Base-by-base conservation (phyloP, 805 yeast species). In the Kluyveromyces dobzhanskii region DNA sequence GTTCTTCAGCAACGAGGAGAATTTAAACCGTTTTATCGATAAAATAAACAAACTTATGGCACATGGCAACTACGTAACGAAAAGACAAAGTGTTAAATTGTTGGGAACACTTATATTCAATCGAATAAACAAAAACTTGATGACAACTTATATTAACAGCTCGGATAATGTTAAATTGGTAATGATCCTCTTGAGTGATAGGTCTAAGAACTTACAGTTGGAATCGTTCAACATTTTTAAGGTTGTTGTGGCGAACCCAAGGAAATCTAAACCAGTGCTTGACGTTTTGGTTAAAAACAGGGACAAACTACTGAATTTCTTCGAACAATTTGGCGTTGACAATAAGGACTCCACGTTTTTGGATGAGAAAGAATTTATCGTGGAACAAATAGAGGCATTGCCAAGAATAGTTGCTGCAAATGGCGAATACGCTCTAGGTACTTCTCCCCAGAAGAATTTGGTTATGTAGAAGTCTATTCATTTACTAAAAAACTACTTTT, bases 231-330 rank as follows among this genome's bases (percentile, higher is more conserved):
- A 92, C 48, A 81, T 90, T 28, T 90, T 92, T 66, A 92, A 90
- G 63, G 83, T 88, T 29, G 86, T 92, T 61, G 87, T 87, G n/a
- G 97, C 96, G 4, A 92, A 92, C 60, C 98, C 98, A 4, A 78
- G 81, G 46, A 88, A 88, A 58, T 70, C 86, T 2, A 86, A 80
- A 57, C 76, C 80, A 6, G 78, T 92, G 2, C 64, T 73, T 39
- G 96, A 90, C 59, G 83, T 90, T 16, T 67, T 92, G 47, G 75
- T 79, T 33, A 87, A 88, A 55, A 92, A 92, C 60, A 77, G 86
- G 53, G 82, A 76, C 30, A 85, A 83, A 53, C 71, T 90, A 45
- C 59, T 88, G 28, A 67, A 69, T 24, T 86, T 85, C 54, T 71
- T 90, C 43, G 72, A 74, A 34, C 71, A 69, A 28, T 85, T 87